A percentile compares a stretch with the other conserved stretches of the same genome.
Conservation (phyloP, 2,329 filamentous ascomycete species). For the Chrysosphaeria jannelii region DNA sequence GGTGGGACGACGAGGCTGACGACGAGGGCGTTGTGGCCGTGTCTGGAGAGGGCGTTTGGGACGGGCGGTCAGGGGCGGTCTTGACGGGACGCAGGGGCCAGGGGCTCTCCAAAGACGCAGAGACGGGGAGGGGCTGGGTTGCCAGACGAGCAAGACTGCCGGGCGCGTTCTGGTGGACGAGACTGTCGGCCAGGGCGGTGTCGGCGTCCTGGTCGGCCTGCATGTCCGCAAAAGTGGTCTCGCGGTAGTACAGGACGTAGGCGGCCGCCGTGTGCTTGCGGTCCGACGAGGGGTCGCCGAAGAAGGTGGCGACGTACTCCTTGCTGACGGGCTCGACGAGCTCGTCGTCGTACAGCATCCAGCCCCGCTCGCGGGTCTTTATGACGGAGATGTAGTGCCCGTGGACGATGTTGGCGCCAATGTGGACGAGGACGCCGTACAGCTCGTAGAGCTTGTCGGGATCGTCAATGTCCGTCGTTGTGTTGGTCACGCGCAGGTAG, state of each 20-base stretch:
- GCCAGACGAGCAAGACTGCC: no score
- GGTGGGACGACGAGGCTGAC: no score
- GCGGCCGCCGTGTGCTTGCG: constrained; percentile 54
- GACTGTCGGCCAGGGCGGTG: no score
- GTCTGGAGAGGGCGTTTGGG: no score
- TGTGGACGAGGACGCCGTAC: constrained; percentile 91
- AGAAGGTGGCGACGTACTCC: constrained; percentile 86
- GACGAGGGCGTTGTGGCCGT: no score
- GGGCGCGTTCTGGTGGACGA: no score
- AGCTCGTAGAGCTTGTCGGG: constrained; percentile 85
- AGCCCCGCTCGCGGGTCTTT: constrained; percentile 86
- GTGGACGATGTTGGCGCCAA: constrained; percentile 86
- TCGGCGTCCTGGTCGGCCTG: constrained; percentile 62
- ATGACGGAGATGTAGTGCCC: constrained; percentile 95
- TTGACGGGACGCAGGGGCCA: no score
- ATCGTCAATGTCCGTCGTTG: constrained; percentile 80
- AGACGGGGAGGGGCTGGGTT: no score
- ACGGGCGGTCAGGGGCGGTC: no score
- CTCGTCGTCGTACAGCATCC: constrained; percentile 92
- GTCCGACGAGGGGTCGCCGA: constrained; percentile 37
- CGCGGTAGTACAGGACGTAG: constrained; percentile 93
- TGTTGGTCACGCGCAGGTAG: constrained; percentile 88
- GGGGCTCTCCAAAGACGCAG: no score
- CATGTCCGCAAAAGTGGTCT: constrained; percentile 41
- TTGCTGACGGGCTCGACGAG: constrained; percentile 97